A percentile compares a stretch with the other conserved stretches of the same genome.
Evolutionary conservation across 768 basidiomycete genomes (phyloP).

Genomic region (Lentinula lateritia): DNA sequence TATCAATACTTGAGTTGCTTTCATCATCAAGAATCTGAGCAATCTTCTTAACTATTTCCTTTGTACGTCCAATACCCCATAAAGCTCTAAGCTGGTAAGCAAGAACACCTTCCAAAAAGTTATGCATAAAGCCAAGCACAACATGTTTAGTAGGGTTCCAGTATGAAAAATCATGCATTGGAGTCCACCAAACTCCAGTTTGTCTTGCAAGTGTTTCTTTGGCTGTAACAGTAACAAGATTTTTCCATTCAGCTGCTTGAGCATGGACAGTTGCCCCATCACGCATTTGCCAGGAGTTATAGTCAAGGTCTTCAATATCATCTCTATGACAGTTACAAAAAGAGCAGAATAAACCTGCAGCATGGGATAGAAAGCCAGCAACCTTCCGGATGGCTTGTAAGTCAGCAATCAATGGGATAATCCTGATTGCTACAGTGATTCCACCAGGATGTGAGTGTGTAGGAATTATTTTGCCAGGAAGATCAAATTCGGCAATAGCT

Average conservation of each 20-base stretch:
- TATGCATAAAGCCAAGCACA: slow-evolving; percentile 17
- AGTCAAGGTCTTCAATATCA: slow-evolving; percentile 12
- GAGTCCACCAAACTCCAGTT: slow-evolving; percentile 14
- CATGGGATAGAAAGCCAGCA: slow-evolving; percentile 12
- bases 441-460: slow-evolving; percentile 14
- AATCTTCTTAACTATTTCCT: neutral
- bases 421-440: slow-evolving; percentile 7
- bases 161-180: slow-evolving; percentile 12
- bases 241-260: slow-evolving; percentile 12
- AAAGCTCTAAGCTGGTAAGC: slow-evolving; percentile 8
- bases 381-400: slow-evolving; percentile 12
- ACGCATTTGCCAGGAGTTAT: slow-evolving; percentile 8
- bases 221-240: slow-evolving; percentile 5
- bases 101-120: slow-evolving; percentile 13
- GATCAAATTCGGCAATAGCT: slow-evolving; percentile 6
- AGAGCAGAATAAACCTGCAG: slow-evolving; percentile 14
- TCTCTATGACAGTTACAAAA: slow-evolving; percentile 10
- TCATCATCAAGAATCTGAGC: no score
- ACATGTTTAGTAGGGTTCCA: slow-evolving; percentile 11
- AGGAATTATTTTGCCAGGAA: slow-evolving; percentile 5
- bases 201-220: neutral
- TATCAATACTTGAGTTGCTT: neutral
- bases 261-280: slow-evolving; percentile 8
- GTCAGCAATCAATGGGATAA: slow-evolving; percentile 15
- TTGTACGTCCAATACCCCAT: slow-evolving; percentile 13